A percentile compares a stretch with the other conserved stretches of the same genome.
These are phyloP conservation scores for Globisporangium spiculum DNA, from an alignment of 352 stramenopile species.

Conservation along the genomic window DNA sequence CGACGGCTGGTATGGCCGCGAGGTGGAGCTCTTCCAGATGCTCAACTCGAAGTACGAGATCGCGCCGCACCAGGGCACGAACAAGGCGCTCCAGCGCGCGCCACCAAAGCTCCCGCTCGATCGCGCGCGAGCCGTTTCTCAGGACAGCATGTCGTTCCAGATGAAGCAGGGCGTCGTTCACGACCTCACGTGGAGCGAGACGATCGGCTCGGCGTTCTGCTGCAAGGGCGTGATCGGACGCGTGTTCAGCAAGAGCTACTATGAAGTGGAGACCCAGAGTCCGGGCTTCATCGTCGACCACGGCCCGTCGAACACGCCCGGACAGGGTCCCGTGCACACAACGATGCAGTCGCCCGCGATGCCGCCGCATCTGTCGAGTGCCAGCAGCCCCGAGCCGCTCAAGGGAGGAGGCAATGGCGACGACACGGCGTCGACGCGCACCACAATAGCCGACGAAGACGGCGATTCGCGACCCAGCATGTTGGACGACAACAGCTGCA, in stretches of 20 bases:
- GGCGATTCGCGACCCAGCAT: conserved; percentile 33
- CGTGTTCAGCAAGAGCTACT: conserved; percentile 70
- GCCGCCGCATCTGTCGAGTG: conserved; percentile 34
- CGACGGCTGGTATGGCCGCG: conserved; percentile 78
- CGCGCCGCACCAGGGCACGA: conserved; percentile 66
- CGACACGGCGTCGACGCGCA: conserved; percentile 3
- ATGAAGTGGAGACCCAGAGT: conserved; percentile 77
- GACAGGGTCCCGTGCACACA: conserved; percentile 36
- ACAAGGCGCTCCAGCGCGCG: conserved; percentile 41
- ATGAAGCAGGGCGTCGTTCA: conserved; percentile 51
- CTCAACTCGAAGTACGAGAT: conserved; percentile 87
- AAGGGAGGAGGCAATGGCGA: neutral
- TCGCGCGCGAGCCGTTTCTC: conserved; percentile 52
- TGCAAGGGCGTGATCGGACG: conserved; percentile 58
- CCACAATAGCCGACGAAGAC: conserved; percentile 26
- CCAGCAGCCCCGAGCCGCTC: conserved; percentile 30
- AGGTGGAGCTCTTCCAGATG: conserved; percentile 87
- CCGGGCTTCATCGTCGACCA: conserved; percentile 53
- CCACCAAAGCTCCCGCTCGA: conserved; percentile 47
- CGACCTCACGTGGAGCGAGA: conserved; percentile 52
- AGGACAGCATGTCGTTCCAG: conserved; percentile 54
- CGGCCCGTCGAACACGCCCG: conserved; percentile 58
- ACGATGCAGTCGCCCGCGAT: conserved; percentile 60
- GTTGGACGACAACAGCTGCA: conserved; percentile 31
- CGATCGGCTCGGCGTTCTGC: conserved; percentile 63